Base-by-base conservation (phyloP, 768 basidiomycete species). In the Epithele typhae region DNA sequence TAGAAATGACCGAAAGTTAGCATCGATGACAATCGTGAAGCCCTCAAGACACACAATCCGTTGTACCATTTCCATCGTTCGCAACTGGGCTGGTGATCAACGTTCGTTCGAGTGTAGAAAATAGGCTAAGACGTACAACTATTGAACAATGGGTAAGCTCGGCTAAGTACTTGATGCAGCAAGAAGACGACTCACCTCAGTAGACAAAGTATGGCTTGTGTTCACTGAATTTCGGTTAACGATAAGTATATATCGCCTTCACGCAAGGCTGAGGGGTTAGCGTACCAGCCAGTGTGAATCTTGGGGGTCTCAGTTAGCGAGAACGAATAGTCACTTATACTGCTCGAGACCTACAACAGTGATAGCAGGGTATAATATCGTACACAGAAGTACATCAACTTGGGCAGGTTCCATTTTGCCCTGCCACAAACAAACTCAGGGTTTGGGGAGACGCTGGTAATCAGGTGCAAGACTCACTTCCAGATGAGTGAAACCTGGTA, bases 51-150 rank as follows among this genome's bases (percentile, higher is more conserved):
- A 23, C 32, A 49, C 48, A 40, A 45, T 15, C 32, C 25, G 21
- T 39, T 49, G 21, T 49, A 49, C 48, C 48, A 45, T 10, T 40
- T 12, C 48, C 48, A 49, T 18, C 43, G 30, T 33, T 40, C 23
- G 25, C 48, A 49, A 34, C 48, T 49, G 7, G n/a, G 17, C 3
- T 17, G 14, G 8, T 3, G 21, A 9, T 5, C 14, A 7, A 4
- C 30, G 18, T 32, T n/a, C n/a, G n/a, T 21, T 7, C n/a, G 14
- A 3, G 4, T 12, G 17, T 27, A 11, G 12, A 19, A 5, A 2
- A 8, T 8, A 18, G 12, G 22, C 19, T 0, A 2, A 21, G 15
- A 2, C 35, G 32, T 37, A 49, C 48, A 49, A 49, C 48, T 49
- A 15, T 21, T 10, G 23, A 15, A 6, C 8, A 15, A 15, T n/a